These are phyloP conservation scores for Pelagophyceae sp. DNA, from an alignment of 352 stramenopile genomes.

Conservation along the genomic window DNA sequence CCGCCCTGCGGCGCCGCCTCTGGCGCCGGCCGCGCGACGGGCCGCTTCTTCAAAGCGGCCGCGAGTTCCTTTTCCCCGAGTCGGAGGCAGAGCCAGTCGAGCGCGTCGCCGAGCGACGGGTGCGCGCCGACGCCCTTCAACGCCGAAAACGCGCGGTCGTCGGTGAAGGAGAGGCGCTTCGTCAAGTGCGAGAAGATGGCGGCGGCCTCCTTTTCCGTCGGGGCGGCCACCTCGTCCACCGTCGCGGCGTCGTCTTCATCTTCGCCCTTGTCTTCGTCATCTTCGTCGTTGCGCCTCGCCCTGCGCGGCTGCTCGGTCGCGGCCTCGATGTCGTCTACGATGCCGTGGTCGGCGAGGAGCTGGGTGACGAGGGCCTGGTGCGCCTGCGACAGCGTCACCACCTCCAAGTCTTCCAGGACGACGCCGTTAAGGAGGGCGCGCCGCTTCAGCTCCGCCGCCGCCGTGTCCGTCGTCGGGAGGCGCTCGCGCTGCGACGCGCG, in stretches of 20 bases:
- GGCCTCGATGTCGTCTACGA: background rate
- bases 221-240: background rate
- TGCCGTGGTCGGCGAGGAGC: background rate
- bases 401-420: background rate
- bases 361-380: background rate
- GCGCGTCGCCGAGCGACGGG: background rate
- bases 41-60: background rate
- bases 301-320: background rate
- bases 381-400: background rate
- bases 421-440: background rate
- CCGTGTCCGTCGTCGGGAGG: background rate
- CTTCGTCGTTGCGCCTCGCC: background rate
- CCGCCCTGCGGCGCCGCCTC: too few species aligned
- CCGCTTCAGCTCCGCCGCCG: background rate
- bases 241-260: background rate
- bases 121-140: background rate
- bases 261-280: background rate
- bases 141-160: background rate
- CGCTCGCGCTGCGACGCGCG: too few species aligned
- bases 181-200: background rate
- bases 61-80: background rate
- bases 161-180: background rate
- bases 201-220: background rate
- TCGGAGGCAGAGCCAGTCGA: background rate
- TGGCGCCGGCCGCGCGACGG: too few species aligned